A percentile compares a stretch with the other conserved stretches of the same genome.
Evolutionary conservation across 2,329 filamentous ascomycete genomes (phyloP).

Genomic region (Stemphylium vesicarium): DNA sequence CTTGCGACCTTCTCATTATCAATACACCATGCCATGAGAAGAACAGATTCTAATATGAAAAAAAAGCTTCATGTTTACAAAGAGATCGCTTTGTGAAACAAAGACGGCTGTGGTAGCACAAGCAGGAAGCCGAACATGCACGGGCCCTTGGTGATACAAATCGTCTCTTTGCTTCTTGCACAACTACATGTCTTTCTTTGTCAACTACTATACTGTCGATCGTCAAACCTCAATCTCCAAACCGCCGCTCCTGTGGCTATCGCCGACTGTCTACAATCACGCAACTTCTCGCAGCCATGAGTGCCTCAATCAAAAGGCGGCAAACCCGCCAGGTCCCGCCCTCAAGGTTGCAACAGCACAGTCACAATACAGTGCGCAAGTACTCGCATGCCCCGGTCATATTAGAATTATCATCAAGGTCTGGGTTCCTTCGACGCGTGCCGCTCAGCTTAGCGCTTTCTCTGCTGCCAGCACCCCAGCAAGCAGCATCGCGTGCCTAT

Average conservation of each 20-base stretch:
- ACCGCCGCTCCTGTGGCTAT: no score
- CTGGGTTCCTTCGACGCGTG: slow-evolving; percentile 3
- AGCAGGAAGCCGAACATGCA: not conserved
- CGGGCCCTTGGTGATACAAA: not conserved
- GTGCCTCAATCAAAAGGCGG: no score
- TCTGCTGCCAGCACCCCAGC: slow-evolving; percentile 1
- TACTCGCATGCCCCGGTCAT: not conserved
- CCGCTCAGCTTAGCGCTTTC: slow-evolving; percentile 1
- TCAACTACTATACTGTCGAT: not conserved
- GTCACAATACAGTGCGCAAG: not conserved
- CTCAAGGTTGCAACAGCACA: slow-evolving; percentile 1
- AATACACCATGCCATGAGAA: not conserved
- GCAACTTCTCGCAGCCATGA: no score
- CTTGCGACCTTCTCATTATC: no score
- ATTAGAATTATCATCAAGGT: not conserved
- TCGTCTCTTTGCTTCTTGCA: not conserved
- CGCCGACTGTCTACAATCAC: no score
- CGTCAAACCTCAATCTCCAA: no score
- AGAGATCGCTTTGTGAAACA: not conserved
- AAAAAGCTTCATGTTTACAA: not conserved
- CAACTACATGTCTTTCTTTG: not conserved
- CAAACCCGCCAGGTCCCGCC: not conserved
- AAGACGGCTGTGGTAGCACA: not conserved
- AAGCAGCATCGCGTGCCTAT: slow-evolving; percentile 13
- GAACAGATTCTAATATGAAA: not conserved